A percentile compares a stretch with the other conserved stretches of the same genome.
Conservation (phyloP, 768 basidiomycete species). For the Trametes gibbosa region DNA sequence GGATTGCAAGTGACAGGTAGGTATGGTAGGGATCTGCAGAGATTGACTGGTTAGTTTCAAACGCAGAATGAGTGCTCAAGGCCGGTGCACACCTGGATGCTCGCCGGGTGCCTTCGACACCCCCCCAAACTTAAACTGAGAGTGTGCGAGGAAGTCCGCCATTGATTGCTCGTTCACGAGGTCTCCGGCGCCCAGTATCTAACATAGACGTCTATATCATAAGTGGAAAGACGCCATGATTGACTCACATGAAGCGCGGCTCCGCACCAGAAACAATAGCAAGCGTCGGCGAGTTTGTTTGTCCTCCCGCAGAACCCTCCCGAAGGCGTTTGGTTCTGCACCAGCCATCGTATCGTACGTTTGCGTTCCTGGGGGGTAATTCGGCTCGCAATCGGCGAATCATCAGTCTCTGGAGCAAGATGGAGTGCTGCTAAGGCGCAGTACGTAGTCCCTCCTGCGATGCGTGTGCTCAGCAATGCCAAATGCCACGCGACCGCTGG, state of each 20-base stretch:
- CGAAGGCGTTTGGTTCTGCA: slow-evolving; percentile 63
- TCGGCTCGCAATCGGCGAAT: slow-evolving; percentile 12
- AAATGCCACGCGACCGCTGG: background rate
- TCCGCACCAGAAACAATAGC: slow-evolving; percentile 96
- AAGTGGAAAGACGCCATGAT: background rate
- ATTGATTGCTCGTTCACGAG: slow-evolving; percentile 59
- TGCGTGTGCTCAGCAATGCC: background rate
- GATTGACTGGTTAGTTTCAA: background rate
- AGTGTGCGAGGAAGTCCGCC: slow-evolving; percentile 60
- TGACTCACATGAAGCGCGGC: slow-evolving; percentile 67
- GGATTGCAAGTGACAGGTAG: slow-evolving; percentile 81
- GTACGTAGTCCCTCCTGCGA: slow-evolving; percentile 88
- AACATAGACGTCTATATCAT: background rate
- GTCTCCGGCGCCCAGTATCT: slow-evolving; percentile 68
- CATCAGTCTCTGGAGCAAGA: slow-evolving; percentile 40
- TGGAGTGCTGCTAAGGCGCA: slow-evolving; percentile 78
- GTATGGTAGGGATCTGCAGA: slow-evolving; percentile 89
- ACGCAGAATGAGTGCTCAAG: too few relatives aligned
- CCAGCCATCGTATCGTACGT: slow-evolving; percentile 72
- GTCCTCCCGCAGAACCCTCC: slow-evolving; percentile 91
- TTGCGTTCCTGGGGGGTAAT: slow-evolving; percentile 41
- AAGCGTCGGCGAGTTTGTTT: slow-evolving; percentile 85
- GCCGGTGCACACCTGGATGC: slow-evolving; percentile 56
- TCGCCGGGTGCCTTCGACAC: slow-evolving; percentile 83
- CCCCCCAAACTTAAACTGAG: slow-evolving; percentile 89